Evolutionary conservation across 192 early-diverging fungal species (phyloP).

Genomic region (Coemansia nantahalensis): DNA sequence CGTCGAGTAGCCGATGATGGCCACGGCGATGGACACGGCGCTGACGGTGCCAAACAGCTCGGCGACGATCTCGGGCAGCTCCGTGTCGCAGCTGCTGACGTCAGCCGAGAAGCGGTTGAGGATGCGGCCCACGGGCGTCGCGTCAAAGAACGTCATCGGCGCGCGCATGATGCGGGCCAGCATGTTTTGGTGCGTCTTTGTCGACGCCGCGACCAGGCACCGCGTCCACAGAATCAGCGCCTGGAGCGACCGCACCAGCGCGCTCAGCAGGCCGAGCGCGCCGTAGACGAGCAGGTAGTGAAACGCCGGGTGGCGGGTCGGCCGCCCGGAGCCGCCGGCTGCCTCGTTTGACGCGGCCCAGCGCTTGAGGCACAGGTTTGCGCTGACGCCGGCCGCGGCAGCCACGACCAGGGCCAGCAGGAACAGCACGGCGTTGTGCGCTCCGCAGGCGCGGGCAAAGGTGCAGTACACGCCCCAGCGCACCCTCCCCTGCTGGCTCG

Average conservation of each 20-base stretch:
- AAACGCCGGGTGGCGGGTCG: constrained; percentile 50
- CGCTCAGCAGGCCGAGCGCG: constrained; percentile 67
- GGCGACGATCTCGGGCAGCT: constrained; percentile 57
- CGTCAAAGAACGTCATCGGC: constrained; percentile 76
- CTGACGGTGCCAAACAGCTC: constrained; percentile 62
- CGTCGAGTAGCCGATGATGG: constrained; percentile 55
- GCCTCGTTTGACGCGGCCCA: constrained; percentile 63
- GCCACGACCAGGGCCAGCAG: constrained; percentile 58
- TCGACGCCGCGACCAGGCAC: constrained; percentile 70
- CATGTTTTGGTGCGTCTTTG: constrained; percentile 65
- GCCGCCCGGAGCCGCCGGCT: constrained; percentile 8
- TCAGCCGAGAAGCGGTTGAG: constrained; percentile 77
- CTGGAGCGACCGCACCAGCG: constrained; percentile 71
- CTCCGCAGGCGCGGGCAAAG: constrained; percentile 76
- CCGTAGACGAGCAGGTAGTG: constrained; percentile 79
- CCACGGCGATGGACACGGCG: constrained; percentile 55
- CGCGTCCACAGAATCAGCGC: constrained; percentile 78
- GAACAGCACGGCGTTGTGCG: constrained; percentile 58
- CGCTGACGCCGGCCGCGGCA: constrained; percentile 56
- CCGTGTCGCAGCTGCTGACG: constrained; percentile 59
- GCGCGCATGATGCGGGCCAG: constrained; percentile 66
- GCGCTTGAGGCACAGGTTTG: constrained; percentile 70
- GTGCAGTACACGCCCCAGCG: constrained; percentile 71
- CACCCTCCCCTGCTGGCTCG: constrained; percentile 81
- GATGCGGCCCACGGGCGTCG: constrained; percentile 72